Percentiles rank a stretch among this genome's conserved stretches.
phyloP scores from a whole-genome alignment of 2,329 filamentous ascomycete species.

The Pseudonectria foliicola region DNA sequence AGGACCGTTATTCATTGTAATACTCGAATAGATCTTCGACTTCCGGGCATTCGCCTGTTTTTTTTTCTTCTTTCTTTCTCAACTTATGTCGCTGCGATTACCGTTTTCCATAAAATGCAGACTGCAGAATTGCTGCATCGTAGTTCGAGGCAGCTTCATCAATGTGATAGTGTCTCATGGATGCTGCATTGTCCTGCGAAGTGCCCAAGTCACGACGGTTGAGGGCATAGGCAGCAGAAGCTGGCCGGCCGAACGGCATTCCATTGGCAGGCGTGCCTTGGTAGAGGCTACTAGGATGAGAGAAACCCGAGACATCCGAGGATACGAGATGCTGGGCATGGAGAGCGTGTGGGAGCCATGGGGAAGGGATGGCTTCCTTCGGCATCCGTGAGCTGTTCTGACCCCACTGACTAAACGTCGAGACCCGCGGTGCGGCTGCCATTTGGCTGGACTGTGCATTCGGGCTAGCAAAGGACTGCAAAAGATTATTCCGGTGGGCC shows the following conservation, averaged over 20 bases:
- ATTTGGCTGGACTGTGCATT: conserved; percentile 1
- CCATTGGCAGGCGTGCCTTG: conserved; percentile 36
- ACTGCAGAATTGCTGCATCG: conserved; percentile 28
- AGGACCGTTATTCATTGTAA: no score
- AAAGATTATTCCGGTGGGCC: conserved; percentile 27
- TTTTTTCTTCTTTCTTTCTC: no score
- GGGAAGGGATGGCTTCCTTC: conserved; percentile 11
- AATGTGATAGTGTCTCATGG: conserved; percentile 22
- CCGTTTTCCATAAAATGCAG: conserved; percentile 25
- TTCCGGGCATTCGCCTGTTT: no score
- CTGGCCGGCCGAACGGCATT: conserved; percentile 10
- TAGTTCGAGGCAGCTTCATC: conserved; percentile 29
- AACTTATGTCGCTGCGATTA: conserved; percentile 8
- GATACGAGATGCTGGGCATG: conserved; percentile 12
- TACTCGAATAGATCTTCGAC: no score
- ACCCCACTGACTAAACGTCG: conserved; percentile 25
- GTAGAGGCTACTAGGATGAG: conserved; percentile 44
- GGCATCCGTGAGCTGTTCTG: conserved; percentile 15
- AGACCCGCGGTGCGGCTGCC: conserved; percentile 18
- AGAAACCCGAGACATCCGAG: conserved; percentile 33
- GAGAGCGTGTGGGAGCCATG: conserved; percentile 13
- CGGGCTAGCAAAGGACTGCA: conserved; percentile 27
- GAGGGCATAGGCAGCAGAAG: conserved; percentile 7
- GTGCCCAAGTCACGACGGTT: conserved; percentile 11
- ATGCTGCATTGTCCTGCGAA: conserved; percentile 11